Base-by-base conservation (phyloP, 192 early-diverging fungal genomes). In the Podila horticola region DNA sequence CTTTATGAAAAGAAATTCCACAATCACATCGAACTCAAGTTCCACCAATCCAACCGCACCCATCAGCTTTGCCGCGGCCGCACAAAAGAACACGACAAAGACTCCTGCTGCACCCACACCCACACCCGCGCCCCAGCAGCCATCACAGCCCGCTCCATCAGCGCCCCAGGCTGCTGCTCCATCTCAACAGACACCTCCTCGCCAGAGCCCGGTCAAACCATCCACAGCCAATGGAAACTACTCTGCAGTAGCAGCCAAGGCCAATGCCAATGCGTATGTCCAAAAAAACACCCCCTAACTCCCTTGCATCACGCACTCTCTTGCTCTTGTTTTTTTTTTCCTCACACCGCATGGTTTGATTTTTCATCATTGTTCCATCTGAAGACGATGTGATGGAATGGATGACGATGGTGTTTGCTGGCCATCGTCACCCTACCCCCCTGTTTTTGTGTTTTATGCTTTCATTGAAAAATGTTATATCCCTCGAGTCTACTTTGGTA, bases 1-100 rank as follows among this genome's bases (percentile, higher is more conserved):
- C 41, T 45, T 77, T 77, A 77, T 77, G 74, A 77, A 77, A 77
- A 77, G 58, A 64, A 71, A 70, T 71, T 77, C 74, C 64, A 66
- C 74, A 55, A 55, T 55, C 52, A 55, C 52, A 55, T 55, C 52
- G 52, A 55, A 55, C 52, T 55, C 52, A 55, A 55, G 52, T 55
- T 55, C 41, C 75, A 71, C 66, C 67, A 70, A 57, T 30, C 64
- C 52, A 63, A 72, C 75, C 69, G 62, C 68, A 61, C 69, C 75
- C 69, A 72, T 67, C 75, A 79, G 75, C 75, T 79, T 79, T 79
- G 75, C 75, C 75, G 75, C 75, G 51, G 75, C 75, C 71, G 75
- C 75, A 29, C 69, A 79, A 50, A 60, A 59, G 70, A 71, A 79
- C 74, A 77, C 74, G 69, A 67, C 45, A 69, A 79, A 72, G 66